These are phyloP conservation scores for Ceratobasidium sp. DNA, from an alignment of 1,284 basidiomycete species.

Conservation along the genomic window DNA sequence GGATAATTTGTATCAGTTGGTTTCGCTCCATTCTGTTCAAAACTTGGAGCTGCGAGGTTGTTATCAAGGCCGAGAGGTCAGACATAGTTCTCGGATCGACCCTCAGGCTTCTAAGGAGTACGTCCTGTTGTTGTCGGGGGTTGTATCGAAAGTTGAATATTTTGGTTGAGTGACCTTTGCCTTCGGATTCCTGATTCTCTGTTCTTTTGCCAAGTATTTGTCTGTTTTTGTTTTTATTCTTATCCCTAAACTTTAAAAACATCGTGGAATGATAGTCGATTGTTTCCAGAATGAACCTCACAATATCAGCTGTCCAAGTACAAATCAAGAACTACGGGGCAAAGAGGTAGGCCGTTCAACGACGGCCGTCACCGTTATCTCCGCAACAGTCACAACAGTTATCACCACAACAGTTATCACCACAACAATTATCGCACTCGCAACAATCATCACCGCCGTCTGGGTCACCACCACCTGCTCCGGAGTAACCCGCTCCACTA, in stretches of 20 bases:
- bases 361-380: neutral
- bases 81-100: neutral
- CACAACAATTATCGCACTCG: constrained; percentile 10
- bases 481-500: neutral
- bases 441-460: constrained; percentile 3
- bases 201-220: too few relatives aligned
- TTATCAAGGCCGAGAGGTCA: too few relatives aligned
- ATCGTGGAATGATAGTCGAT: too few relatives aligned
- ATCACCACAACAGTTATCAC: constrained; percentile 1
- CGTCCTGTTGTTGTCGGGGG: neutral
- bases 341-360: neutral
- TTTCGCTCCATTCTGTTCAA: too few relatives aligned
- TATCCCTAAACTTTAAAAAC: too few relatives aligned
- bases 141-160: neutral
- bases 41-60: too few relatives aligned
- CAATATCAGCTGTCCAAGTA: too few relatives aligned
- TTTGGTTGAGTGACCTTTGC: neutral
- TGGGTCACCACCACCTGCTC: neutral
- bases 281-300: too few relatives aligned
- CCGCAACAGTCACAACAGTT: constrained; percentile 3
- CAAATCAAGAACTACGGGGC: too few relatives aligned
- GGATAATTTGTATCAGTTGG: too few relatives aligned
- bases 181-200: too few relatives aligned
- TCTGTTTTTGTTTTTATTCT: too few relatives aligned
- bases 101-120: neutral